Evolutionary conservation across 192 early-diverging fungal genomes (phyloP).

Genomic region (Backusella psychrophila): DNA sequence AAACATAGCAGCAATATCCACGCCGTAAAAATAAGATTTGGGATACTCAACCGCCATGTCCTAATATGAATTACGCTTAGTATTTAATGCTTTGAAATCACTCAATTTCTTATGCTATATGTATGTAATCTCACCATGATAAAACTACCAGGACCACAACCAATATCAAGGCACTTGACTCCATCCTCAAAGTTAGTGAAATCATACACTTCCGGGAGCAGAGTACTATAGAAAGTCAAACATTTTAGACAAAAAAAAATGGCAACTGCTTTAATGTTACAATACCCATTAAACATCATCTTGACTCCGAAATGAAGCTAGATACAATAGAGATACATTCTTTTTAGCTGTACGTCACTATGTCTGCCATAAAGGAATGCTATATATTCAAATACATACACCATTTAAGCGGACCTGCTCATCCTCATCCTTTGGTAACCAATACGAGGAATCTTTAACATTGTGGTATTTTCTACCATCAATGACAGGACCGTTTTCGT

Average conservation of each 20-base stretch:
- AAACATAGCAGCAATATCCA: constrained; percentile 23
- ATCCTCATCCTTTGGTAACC: constrained; percentile 23
- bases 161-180: constrained; percentile 23
- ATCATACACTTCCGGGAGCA: background rate
- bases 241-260: background rate
- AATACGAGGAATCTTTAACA: constrained; percentile 6
- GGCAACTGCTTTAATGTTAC: background rate
- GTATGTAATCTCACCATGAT: constrained; percentile 1
- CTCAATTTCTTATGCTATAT: background rate
- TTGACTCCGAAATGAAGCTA: constrained; percentile 32
- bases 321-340: background rate
- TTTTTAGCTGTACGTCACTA: background rate
- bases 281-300: constrained; percentile 19
- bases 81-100: background rate
- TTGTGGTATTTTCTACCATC: constrained; percentile 16
- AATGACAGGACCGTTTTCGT: background rate
- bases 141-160: constrained; percentile 30
- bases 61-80: background rate
- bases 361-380: background rate
- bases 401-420: constrained; percentile 22
- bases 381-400: background rate
- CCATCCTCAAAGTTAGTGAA: constrained; percentile 2
- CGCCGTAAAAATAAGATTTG: constrained; percentile 15
- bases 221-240: background rate
- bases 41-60: constrained; percentile 23